Percentiles rank a stretch among this genome's conserved stretches.
phyloP scores from a whole-genome alignment of 495 filamentous ascomycete species.

The Sporormia fimetaria region DNA sequence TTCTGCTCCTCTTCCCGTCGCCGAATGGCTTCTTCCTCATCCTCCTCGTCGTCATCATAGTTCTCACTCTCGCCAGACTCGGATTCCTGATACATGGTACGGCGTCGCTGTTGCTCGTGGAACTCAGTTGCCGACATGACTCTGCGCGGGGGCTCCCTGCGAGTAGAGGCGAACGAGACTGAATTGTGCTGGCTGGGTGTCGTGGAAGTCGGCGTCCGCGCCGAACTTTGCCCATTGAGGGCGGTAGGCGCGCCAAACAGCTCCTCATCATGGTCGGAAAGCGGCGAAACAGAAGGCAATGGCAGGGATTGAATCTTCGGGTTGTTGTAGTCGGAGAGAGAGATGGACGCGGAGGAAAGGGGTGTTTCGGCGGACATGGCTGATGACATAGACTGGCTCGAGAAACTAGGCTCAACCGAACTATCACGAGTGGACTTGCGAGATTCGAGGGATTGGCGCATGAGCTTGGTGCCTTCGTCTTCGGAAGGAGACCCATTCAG shows the following conservation, averaged over 20 bases:
- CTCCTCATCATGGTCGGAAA: constrained; percentile 15
- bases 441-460: constrained; percentile 12
- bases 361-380: constrained; percentile 15
- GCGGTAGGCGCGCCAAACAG: constrained; percentile 7
- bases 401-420: constrained; percentile 1
- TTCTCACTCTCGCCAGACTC: constrained; percentile 27
- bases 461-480: constrained; percentile 19
- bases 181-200: constrained; percentile 3
- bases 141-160: background rate
- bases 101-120: constrained; percentile 7
- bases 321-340: too few species aligned
- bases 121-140: constrained; percentile 18
- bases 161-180: background rate
- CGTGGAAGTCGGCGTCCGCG: constrained; percentile 1
- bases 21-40: constrained; percentile 44
- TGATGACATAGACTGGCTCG: constrained; percentile 10
- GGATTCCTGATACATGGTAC: constrained; percentile 2
- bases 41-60: constrained; percentile 36
- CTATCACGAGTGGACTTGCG: constrained; percentile 5
- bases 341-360: constrained; percentile 14
- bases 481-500: constrained; percentile 8
- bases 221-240: background rate
- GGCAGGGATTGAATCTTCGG: constrained; percentile 9
- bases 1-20: constrained; percentile 50
- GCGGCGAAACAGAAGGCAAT: background rate